These are phyloP conservation scores for Chytridium lagenaria DNA, from an alignment of 371 early-diverging fungal species.

Conservation along the genomic window DNA sequence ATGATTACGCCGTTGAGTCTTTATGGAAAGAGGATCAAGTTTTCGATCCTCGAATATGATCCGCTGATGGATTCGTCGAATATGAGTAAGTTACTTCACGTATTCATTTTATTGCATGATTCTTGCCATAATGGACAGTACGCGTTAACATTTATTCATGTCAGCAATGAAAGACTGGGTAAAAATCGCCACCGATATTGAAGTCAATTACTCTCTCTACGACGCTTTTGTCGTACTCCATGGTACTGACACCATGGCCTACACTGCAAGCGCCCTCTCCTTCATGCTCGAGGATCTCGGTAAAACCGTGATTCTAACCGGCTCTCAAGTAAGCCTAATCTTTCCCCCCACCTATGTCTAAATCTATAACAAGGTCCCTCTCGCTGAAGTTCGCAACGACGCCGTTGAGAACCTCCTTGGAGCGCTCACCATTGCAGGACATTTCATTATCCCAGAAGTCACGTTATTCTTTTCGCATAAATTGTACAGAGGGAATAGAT, in stretches of 20 bases:
- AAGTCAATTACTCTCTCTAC: slow-evolving; percentile 87
- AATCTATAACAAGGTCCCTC: slow-evolving; percentile 60
- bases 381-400: slow-evolving; percentile 96
- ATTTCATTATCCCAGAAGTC: slow-evolving; percentile 98
- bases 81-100: slow-evolving; percentile 67
- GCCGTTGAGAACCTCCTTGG: slow-evolving; percentile 95
- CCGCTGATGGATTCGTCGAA: slow-evolving; percentile 92
- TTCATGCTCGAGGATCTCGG: slow-evolving; percentile 97
- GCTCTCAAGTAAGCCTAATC: slow-evolving; percentile 75
- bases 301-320: slow-evolving; percentile 97
- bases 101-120: neutral
- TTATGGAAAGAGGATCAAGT: slow-evolving; percentile 90
- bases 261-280: slow-evolving; percentile 80
- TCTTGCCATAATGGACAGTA: slow-evolving; percentile 6
- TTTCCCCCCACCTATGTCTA: neutral
- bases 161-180: slow-evolving; percentile 82
- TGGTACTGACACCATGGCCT: slow-evolving; percentile 63
- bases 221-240: slow-evolving; percentile 96
- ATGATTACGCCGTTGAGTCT: slow-evolving; percentile 91
- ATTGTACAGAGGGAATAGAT: slow-evolving; percentile 93
- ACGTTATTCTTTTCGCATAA: slow-evolving; percentile 92
- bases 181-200: slow-evolving; percentile 93
- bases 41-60: slow-evolving; percentile 91
- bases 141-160: neutral
- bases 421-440: slow-evolving; percentile 71